Conservation (phyloP, 257 asterid species). For the Penstemon newberryi region DNA sequence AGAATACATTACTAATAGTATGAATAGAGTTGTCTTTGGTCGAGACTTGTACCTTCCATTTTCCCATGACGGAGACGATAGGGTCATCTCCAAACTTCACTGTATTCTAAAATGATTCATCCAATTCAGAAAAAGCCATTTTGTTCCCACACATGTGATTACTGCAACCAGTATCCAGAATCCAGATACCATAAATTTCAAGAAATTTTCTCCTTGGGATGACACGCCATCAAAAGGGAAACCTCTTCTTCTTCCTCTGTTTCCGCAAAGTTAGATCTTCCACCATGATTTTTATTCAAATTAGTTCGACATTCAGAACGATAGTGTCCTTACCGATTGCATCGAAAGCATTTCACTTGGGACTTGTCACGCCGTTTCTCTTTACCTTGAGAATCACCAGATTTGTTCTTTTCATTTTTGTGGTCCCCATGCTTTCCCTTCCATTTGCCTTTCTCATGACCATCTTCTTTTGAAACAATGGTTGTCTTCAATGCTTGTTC, state of each 20-base stretch:
- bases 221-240: conserved; percentile 15
- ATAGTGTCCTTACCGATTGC: conserved; percentile 19
- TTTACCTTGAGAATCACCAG: too few species aligned
- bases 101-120: neutral
- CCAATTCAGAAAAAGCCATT: neutral
- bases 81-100: conserved; percentile 29
- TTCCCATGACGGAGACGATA: neutral
- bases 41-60: conserved; percentile 1
- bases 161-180: conserved; percentile 20
- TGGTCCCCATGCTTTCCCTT: neutral
- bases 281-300: too few species aligned
- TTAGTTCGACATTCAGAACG: conserved; percentile 16
- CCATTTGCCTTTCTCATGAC: neutral
- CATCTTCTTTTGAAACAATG: too few species aligned
- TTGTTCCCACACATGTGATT: conserved; percentile 23
- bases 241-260: conserved; percentile 18
- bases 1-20: neutral
- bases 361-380: too few species aligned
- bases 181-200: conserved; percentile 22
- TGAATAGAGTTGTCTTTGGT: neutral
- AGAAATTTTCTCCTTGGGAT: neutral
- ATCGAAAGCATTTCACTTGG: conserved; percentile 14
- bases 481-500: conserved; percentile 21
- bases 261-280: conserved; percentile 1
- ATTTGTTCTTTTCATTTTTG: neutral